Evolutionary conservation across 768 basidiomycete genomes (phyloP).

Genomic region (Tulasnella sp.): DNA sequence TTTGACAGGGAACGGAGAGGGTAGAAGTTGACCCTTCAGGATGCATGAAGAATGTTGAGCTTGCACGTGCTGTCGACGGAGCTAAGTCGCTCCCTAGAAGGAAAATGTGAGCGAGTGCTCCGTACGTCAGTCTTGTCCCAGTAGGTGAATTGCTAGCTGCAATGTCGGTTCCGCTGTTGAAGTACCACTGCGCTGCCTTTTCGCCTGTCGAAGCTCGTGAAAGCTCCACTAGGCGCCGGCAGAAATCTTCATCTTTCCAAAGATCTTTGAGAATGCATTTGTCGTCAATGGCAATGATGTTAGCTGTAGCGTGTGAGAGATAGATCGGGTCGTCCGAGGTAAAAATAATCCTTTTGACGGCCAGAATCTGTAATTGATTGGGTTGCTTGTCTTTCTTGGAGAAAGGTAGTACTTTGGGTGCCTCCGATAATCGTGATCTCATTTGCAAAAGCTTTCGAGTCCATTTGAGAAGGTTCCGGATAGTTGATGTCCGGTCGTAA

Average conservation of each 20-base stretch:
- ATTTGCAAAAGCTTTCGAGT: neutral
- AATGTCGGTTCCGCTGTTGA: neutral
- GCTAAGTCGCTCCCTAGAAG: neutral
- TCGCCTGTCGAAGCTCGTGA: neutral
- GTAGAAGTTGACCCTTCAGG: neutral
- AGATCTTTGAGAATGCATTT: neutral
- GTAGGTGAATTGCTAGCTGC: neutral
- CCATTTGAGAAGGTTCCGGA: neutral
- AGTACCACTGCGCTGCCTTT: neutral
- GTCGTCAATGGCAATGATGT: neutral
- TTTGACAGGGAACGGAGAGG: neutral
- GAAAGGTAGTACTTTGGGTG: neutral
- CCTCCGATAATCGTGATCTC: neutral
- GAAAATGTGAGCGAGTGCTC: neutral
- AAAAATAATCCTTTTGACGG: neutral
- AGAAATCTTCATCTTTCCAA: neutral
- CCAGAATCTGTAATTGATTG: neutral
- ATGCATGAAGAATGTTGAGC: neutral
- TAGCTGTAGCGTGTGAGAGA: neutral
- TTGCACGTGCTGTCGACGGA: neutral
- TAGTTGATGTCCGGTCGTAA: neutral
- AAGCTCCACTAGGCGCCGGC: neutral
- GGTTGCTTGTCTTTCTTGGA: neutral
- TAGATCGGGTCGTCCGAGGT: neutral
- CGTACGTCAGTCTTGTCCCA: neutral